These are phyloP conservation scores for Leishmania turanica DNA, from an alignment of 208 protist species.

Conservation along the genomic window DNA sequence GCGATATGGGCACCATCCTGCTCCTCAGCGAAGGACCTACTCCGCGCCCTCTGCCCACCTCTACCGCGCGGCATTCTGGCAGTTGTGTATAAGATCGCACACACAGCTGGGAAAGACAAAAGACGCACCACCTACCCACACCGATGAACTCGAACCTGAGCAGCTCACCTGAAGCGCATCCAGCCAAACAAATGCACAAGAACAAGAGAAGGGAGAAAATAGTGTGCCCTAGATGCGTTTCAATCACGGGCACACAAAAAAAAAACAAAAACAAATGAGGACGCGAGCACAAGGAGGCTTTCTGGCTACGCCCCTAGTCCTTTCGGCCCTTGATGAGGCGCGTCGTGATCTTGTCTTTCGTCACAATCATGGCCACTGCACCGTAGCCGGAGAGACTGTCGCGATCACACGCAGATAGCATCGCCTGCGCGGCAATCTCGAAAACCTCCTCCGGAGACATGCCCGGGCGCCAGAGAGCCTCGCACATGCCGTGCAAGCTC, in stretches of 20 bases:
- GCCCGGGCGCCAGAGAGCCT: constrained; percentile 95
- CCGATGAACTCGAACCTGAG: constrained; percentile 10
- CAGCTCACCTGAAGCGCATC: neutral
- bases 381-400: constrained; percentile 98
- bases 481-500: constrained; percentile 98
- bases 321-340: constrained; percentile 91
- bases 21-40: neutral
- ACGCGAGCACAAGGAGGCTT: neutral
- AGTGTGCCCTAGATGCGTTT: neutral
- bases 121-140: neutral
- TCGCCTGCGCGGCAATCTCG: constrained; percentile 94
- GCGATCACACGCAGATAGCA: constrained; percentile 96
- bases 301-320: constrained; percentile 40
- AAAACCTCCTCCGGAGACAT: constrained; percentile 97
- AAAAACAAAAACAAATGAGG: neutral
- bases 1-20: neutral
- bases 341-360: constrained; percentile 76
- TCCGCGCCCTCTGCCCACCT: neutral
- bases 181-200: neutral
- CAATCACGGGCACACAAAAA: neutral
- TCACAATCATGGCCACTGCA: constrained; percentile 93
- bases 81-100: neutral
- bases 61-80: neutral
- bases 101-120: neutral
- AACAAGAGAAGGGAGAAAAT: neutral